Base-by-base conservation (phyloP, 2,329 filamentous ascomycete genomes). In the Dactylonectria macrodidyma region DNA sequence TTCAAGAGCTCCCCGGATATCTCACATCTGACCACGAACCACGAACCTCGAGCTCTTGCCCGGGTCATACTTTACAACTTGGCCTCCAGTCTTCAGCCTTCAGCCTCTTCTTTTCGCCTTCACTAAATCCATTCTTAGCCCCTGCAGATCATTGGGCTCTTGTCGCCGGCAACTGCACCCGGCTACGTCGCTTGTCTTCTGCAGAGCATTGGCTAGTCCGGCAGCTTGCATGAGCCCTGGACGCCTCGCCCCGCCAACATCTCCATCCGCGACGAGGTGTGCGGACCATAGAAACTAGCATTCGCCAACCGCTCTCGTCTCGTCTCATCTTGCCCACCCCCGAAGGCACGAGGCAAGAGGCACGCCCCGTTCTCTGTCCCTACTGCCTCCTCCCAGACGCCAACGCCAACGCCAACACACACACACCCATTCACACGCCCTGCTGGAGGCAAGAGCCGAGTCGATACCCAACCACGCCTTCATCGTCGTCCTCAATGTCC, bases 191-290 rank as follows among this genome's bases (percentile, higher is more conserved):
- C 78, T 80, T 82, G 82, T 83, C 80, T 81, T 56, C 79, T 82
- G 79, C 81, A 81, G 76, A 78, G 79, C 82, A 85, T 85, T 85
- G 83, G 83, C 76, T 82, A 76, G 72, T 26, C 56, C 63, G 66
- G 69, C 62, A 70, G 65, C 72, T 73, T 67, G 74, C 69, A 73
- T 72, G 69, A 73, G 73, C 70, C 74, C 69, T 71, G 70, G 69
- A 62, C 61, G 62, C 55, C 65, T 57, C 59, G 71, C 67, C 73
- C 71, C 74, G 68, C 74, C 66, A 66, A 54, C 65, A 67, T 51
- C 71, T 70, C 62, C 68, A 68, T 75, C 64, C 47, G 48, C 47
- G 60, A 62, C 60, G 65, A 66, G 58, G 41, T 22, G 55, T 54
- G 52, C 66, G 57, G 60, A 41, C 65, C 51, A 26, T 63, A 56